A percentile compares a stretch with the other conserved stretches of the same genome.
These are phyloP conservation scores for Pythium aphanidermatum DNA, from an alignment of 352 stramenopile species.

Conservation along the genomic window DNA sequence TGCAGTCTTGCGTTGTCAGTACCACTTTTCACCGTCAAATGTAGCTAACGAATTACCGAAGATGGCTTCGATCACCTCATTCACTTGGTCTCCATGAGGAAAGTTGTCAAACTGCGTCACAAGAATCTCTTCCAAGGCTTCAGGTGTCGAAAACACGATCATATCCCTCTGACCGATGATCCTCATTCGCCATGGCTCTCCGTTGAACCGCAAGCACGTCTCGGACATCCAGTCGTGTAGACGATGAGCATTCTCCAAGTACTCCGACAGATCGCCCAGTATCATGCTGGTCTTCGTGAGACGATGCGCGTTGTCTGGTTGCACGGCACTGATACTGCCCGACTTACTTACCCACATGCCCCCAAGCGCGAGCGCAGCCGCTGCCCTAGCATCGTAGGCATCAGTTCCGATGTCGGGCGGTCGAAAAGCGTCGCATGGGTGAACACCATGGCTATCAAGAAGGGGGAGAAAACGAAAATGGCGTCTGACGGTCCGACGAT, in stretches of 20 bases:
- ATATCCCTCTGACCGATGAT: conserved; percentile 10
- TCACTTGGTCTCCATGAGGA: conserved; percentile 15
- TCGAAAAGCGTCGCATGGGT: no score
- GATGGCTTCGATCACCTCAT: conserved; percentile 15
- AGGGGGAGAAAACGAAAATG: no score
- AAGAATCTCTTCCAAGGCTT: conserved; percentile 24
- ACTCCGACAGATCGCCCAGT: conserved; percentile 39
- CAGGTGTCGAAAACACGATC: conserved; percentile 17
- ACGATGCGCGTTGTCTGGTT: no score
- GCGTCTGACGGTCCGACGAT: no score
- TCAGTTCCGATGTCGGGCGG: no score
- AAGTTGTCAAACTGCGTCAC: conserved; percentile 30
- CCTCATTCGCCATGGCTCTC: conserved; percentile 18
- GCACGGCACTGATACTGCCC: no score
- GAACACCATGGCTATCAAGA: no score
- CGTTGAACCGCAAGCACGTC: conserved; percentile 3
- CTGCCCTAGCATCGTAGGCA: no score
- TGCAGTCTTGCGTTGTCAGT: conserved; percentile 24
- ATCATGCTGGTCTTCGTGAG: conserved; percentile 19
- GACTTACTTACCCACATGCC: no score
- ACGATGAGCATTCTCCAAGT: conserved; percentile 18
- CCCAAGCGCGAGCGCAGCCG: no score
- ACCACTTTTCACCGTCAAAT: conserved; percentile 24
- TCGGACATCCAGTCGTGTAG: conserved; percentile 48
- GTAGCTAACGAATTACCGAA: conserved; percentile 17